These are phyloP conservation scores for Eucommia ulmoides DNA, from an alignment of 257 asterid species.

Conservation along the genomic window DNA sequence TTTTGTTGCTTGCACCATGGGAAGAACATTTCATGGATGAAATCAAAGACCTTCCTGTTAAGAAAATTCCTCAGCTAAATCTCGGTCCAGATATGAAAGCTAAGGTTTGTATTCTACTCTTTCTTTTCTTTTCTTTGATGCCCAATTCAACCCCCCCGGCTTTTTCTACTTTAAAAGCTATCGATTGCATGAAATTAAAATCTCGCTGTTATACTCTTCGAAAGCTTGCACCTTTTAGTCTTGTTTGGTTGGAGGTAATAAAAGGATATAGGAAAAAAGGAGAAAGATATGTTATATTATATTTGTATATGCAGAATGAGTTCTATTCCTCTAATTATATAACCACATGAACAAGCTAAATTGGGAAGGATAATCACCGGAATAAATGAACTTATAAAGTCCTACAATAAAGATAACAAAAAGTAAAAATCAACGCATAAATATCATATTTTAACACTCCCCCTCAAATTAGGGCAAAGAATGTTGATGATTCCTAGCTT, in stretches of 20 bases:
- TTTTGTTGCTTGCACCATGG: conserved; percentile 82
- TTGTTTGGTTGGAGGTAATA: background rate
- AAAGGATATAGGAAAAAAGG: too few species aligned
- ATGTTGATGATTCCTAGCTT: too few species aligned
- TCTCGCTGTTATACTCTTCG: background rate
- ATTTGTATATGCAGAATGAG: background rate
- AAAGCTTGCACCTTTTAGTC: background rate
- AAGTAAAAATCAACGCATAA: too few species aligned
- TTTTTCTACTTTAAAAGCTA: too few species aligned
- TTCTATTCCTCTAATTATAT: background rate
- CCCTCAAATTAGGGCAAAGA: too few species aligned
- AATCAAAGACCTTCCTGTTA: conserved; percentile 63
- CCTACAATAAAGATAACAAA: too few species aligned
- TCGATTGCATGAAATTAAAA: too few species aligned
- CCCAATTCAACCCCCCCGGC: too few species aligned
- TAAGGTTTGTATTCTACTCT: conserved; percentile 34
- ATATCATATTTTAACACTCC: too few species aligned
- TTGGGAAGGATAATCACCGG: too few species aligned
- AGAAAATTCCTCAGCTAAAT: conserved; percentile 32
- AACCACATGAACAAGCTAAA: too few species aligned
- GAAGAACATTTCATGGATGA: conserved; percentile 78
- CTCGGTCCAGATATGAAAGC: conserved; percentile 31
- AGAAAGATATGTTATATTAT: background rate
- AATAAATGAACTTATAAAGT: too few species aligned
- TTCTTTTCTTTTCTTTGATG: background rate